phyloP scores from a whole-genome alignment of 495 filamentous ascomycete genomes.

The Bacidia rubella region DNA sequence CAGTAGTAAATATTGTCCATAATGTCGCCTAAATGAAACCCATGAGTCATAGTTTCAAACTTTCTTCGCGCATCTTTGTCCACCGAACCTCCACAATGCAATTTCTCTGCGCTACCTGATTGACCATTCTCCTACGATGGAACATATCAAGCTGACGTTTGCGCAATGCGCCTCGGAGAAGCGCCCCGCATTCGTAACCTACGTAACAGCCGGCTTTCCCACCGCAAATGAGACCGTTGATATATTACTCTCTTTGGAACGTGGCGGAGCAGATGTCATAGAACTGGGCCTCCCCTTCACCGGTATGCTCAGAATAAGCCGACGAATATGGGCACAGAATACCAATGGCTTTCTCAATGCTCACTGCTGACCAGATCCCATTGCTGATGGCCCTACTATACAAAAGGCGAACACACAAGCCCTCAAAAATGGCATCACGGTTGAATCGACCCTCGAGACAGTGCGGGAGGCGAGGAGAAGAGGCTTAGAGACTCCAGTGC shows the following conservation, averaged over 20 bases:
- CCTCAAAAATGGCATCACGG: slow-evolving; percentile 76
- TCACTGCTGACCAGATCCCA: too few species aligned
- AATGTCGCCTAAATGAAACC: too few species aligned
- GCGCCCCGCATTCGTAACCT: slow-evolving; percentile 70
- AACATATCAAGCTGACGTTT: slow-evolving; percentile 75
- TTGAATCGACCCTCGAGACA: slow-evolving; percentile 61
- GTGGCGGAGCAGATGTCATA: slow-evolving; percentile 79
- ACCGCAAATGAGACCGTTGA: slow-evolving; percentile 67
- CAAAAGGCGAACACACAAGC: slow-evolving; percentile 84
- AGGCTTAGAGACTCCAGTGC: slow-evolving; percentile 66
- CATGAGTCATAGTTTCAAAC: too few species aligned
- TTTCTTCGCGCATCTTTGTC: too few species aligned
- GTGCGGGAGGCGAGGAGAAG: slow-evolving; percentile 59
- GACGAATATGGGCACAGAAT: too few species aligned
- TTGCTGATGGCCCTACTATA: slow-evolving; percentile 89
- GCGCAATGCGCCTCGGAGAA: slow-evolving; percentile 65
- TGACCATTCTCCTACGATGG: slow-evolving; percentile 32
- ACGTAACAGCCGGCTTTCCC: slow-evolving; percentile 92
- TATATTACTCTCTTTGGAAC: slow-evolving; percentile 78
- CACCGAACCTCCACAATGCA: too few species aligned
- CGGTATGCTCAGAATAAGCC: too few species aligned
- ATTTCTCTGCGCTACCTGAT: too few species aligned
- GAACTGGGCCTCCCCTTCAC: slow-evolving; percentile 87
- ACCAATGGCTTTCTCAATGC: too few species aligned
- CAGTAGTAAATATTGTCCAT: too few species aligned